Percentiles rank a stretch among this genome's conserved stretches.
These are phyloP conservation scores for Protomyces lactucae-debilis DNA, from an alignment of 1,139 yeast species.

Conservation along the genomic window DNA sequence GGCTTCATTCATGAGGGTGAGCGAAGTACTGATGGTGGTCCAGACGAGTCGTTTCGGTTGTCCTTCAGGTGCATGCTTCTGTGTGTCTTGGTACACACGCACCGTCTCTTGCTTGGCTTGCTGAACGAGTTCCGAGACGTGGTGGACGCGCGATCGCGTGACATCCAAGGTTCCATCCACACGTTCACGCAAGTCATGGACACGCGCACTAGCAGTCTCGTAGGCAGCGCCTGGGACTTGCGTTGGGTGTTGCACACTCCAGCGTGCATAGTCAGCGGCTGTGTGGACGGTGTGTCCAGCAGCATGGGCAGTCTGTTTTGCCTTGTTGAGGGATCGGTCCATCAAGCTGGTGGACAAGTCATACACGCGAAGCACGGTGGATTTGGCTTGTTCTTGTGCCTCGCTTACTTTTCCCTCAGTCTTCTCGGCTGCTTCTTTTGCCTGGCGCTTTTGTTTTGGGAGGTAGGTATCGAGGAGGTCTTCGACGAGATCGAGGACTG, in stretches of 20 bases:
- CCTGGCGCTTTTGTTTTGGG: slow-evolving; percentile 10
- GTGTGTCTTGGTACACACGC: slow-evolving; percentile 1
- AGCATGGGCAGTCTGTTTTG: not conserved
- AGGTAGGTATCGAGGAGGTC: slow-evolving; percentile 22
- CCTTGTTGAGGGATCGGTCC: slow-evolving; percentile 13
- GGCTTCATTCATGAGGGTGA: slow-evolving; percentile 8
- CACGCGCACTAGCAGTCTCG: not conserved
- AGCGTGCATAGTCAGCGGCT: slow-evolving; percentile 13
- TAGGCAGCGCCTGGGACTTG: slow-evolving; percentile 19
- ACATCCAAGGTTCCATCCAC: slow-evolving; percentile 6
- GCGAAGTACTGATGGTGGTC: slow-evolving; percentile 11
- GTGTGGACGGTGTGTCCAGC: not conserved
- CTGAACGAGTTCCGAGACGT: slow-evolving; percentile 4
- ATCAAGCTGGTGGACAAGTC: slow-evolving; percentile 4
- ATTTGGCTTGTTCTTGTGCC: not conserved
- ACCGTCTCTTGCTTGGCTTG: slow-evolving; percentile 11
- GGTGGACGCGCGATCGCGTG: slow-evolving; percentile 11
- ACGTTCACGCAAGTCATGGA: slow-evolving; percentile 3
- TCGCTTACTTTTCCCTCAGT: slow-evolving; percentile 1
- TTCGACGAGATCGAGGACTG: slow-evolving; percentile 17
- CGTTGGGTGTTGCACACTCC: slow-evolving; percentile 8
- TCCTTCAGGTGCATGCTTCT: slow-evolving; percentile 14
- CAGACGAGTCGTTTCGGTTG: slow-evolving; percentile 9
- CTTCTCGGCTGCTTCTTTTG: not conserved
- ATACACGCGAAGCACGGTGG: slow-evolving; percentile 7